phyloP scores from a whole-genome alignment of 192 early-diverging fungal species.

The Backusella macrospora region DNA sequence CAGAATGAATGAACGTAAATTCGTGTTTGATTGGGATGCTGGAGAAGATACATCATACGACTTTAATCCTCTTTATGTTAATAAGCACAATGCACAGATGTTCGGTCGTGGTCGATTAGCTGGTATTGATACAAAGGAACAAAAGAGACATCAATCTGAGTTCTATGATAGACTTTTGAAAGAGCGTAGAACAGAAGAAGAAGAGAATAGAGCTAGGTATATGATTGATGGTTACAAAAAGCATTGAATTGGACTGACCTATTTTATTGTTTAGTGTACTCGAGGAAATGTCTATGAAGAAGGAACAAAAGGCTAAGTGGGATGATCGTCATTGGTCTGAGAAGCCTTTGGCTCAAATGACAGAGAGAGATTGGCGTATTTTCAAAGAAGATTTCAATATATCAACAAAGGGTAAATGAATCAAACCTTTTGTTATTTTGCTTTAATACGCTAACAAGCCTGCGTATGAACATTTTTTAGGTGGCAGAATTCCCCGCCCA shows the following conservation, averaged over 20 bases:
- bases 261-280: slow-evolving; percentile 52
- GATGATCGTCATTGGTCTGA: slow-evolving; percentile 97
- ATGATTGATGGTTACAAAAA: not conserved
- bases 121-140: slow-evolving; percentile 81
- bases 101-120: slow-evolving; percentile 90
- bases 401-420: slow-evolving; percentile 74
- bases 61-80: slow-evolving; percentile 87
- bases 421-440: not conserved
- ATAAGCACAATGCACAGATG: slow-evolving; percentile 68
- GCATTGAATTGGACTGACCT: not conserved
- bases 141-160: slow-evolving; percentile 62
- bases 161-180: slow-evolving; percentile 75
- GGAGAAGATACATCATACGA: slow-evolving; percentile 95
- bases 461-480: slow-evolving; percentile 27
- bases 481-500: slow-evolving; percentile 87
- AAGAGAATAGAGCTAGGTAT: slow-evolving; percentile 61
- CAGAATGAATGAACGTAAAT: slow-evolving; percentile 89
- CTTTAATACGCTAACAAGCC: not conserved
- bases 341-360: slow-evolving; percentile 89
- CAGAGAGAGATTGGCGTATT: slow-evolving; percentile 98
- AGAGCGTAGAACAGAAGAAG: slow-evolving; percentile 57
- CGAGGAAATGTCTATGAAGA: slow-evolving; percentile 59
- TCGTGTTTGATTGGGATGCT: slow-evolving; percentile 98
- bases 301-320: slow-evolving; percentile 71
- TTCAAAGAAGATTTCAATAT: slow-evolving; percentile 99